Conservation (phyloP, 331 rosid genomes). For the Telfairia occidentalis region DNA sequence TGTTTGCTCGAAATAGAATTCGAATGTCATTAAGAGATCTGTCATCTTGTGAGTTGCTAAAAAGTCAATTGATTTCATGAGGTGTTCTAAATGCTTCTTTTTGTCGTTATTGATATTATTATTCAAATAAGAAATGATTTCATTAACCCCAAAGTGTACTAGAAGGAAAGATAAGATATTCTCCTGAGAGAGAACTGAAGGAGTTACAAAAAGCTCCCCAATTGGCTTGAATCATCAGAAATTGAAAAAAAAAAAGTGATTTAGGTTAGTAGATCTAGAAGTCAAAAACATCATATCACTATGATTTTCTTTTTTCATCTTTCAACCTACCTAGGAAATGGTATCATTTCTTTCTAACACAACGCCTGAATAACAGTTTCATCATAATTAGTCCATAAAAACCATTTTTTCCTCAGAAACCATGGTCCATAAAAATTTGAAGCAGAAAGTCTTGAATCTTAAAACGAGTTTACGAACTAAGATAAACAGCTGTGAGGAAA, state of each 20-base stretch:
- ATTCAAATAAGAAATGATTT: neutral
- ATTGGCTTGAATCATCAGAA: neutral
- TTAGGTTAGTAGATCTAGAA: neutral
- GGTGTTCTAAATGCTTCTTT: neutral
- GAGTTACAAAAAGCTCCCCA: neutral
- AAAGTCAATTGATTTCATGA: conserved; percentile 4
- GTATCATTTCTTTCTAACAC: neutral
- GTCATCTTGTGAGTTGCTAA: conserved; percentile 46
- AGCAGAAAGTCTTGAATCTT: neutral
- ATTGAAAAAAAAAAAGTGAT: neutral
- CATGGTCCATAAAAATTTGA: neutral
- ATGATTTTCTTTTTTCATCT: neutral
- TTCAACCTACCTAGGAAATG: neutral
- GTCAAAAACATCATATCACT: neutral
- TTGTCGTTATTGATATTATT: neutral
- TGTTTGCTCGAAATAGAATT: conserved; percentile 80
- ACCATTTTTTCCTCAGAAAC: neutral
- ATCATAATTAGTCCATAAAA: neutral
- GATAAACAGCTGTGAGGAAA: neutral
- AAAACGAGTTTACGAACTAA: neutral
- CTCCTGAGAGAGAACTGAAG: neutral
- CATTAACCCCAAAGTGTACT: neutral
- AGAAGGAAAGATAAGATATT: neutral
- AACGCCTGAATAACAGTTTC: neutral
- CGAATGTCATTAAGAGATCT: conserved; percentile 42